Evolutionary conservation across 208 protist genomes (phyloP).

Genomic region (Trypanosoma vivax): DNA sequence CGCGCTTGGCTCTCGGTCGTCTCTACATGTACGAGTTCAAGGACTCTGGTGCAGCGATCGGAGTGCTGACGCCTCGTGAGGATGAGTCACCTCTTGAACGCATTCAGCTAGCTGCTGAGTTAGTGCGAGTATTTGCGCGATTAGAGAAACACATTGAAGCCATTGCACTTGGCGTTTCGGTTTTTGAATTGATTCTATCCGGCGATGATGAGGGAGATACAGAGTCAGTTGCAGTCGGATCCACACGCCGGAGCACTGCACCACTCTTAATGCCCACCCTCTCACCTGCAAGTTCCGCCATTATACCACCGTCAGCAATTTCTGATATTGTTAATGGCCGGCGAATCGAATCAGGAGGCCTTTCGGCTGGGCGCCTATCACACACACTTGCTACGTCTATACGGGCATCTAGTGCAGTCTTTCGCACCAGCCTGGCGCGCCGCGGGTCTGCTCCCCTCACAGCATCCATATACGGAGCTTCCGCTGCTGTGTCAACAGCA

Average conservation of each 20-base stretch:
- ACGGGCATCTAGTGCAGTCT: conserved; percentile 51
- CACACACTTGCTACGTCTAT: conserved; percentile 77
- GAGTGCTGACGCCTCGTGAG: conserved; percentile 50
- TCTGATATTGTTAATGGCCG: conserved; percentile 34
- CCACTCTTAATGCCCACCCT: conserved; percentile 68
- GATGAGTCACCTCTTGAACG: conserved; percentile 67
- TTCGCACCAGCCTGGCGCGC: conserved; percentile 47
- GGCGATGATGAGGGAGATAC: conserved; percentile 79
- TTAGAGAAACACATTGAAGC: conserved; percentile 64
- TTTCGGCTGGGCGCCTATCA: conserved; percentile 26
- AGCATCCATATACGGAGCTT: conserved; percentile 76
- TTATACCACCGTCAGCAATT: conserved; percentile 63
- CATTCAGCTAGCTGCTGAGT: conserved; percentile 73
- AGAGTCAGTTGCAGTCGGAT: conserved; percentile 64
- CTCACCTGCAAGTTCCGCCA: conserved; percentile 78
- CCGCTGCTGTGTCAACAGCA: conserved; percentile 67
- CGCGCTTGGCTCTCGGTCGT: conserved; percentile 62
- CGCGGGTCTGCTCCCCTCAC: conserved; percentile 64
- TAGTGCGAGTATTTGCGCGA: conserved; percentile 60
- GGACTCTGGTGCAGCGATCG: conserved; percentile 40
- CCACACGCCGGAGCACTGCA: conserved; percentile 24
- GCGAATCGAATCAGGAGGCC: conserved; percentile 10
- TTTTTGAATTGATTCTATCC: conserved; percentile 74
- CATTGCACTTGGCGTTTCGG: conserved; percentile 74
- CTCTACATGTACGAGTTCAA: conserved; percentile 63